phyloP scores from a whole-genome alignment of 2,329 filamentous ascomycete species.

The Penicillium crustosum region DNA sequence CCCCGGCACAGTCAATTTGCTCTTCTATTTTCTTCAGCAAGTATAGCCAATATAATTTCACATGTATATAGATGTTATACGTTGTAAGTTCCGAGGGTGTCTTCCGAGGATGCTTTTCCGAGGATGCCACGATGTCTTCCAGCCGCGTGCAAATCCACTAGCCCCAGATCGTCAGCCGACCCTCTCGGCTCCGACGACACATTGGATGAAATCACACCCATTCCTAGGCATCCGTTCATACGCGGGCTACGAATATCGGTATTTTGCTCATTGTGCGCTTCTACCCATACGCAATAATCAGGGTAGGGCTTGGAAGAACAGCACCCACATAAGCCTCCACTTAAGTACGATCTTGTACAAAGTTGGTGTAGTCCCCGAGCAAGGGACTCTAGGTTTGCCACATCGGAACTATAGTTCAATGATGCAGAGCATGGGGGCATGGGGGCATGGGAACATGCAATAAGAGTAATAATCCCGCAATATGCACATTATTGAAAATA shows the following conservation, averaged over 20 bases:
- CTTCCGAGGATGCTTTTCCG: neutral
- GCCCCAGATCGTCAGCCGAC: constrained; percentile 7
- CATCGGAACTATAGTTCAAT: constrained; percentile 1
- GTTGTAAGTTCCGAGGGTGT: neutral
- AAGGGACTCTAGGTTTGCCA: neutral
- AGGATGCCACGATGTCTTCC: constrained; percentile 6
- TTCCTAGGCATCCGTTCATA: neutral
- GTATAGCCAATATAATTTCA: neutral
- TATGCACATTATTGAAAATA: neutral
- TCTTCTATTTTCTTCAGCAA: neutral
- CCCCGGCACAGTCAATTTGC: neutral
- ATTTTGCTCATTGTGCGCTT: neutral
- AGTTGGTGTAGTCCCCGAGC: neutral
- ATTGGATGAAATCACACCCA: neutral
- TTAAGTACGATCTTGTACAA: neutral
- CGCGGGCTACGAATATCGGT: neutral
- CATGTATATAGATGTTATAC: neutral
- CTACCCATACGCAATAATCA: neutral
- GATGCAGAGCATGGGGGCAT: neutral
- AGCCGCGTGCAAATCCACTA: constrained; percentile 1
- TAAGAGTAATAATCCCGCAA: neutral
- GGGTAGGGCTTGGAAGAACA: neutral
- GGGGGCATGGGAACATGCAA: neutral
- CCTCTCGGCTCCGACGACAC: constrained; percentile 6
- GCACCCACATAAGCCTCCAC: neutral